Percentiles rank a stretch among this genome's conserved stretches.
These are phyloP conservation scores for Butyriboletus loyo DNA, from an alignment of 768 basidiomycete genomes.

Conservation along the genomic window DNA sequence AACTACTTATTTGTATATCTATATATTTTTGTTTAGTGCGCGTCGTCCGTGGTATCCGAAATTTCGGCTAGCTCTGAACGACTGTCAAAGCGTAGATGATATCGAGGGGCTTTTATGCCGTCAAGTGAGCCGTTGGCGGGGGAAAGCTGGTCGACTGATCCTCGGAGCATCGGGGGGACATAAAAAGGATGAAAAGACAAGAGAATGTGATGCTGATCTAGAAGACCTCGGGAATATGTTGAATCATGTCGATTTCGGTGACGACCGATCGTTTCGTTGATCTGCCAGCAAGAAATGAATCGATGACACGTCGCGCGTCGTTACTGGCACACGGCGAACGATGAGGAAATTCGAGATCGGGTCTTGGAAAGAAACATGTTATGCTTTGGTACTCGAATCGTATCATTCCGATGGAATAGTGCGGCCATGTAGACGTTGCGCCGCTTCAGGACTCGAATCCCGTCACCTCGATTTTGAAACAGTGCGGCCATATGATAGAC, in stretches of 20 bases:
- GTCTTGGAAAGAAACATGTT: not conserved
- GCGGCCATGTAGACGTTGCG: not conserved
- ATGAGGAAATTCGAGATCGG: not conserved
- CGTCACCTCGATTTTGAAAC: too few relatives aligned
- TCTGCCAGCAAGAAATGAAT: not conserved
- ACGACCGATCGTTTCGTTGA: not conserved
- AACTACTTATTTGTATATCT: not conserved
- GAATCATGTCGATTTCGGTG: not conserved
- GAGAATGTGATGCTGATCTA: not conserved
- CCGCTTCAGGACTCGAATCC: too few relatives aligned
- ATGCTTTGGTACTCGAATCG: not conserved
- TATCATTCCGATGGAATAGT: not conserved
- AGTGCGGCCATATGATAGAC: not conserved
- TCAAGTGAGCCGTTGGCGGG: slow-evolving; percentile 51
- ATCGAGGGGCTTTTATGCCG: slow-evolving; percentile 43
- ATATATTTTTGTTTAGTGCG: slow-evolving; percentile 20
- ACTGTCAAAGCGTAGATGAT: slow-evolving; percentile 43
- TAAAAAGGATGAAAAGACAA: not conserved
- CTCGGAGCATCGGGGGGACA: not conserved
- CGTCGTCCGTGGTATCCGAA: slow-evolving; percentile 56
- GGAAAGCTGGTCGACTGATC: slow-evolving; percentile 22
- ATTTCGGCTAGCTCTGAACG: slow-evolving; percentile 46
- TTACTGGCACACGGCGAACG: not conserved
- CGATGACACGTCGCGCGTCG: not conserved
- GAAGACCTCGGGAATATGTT: slow-evolving; percentile 4